Base-by-base conservation (phyloP, 371 early-diverging fungal genomes). In the Conidiobolus incongruus region DNA sequence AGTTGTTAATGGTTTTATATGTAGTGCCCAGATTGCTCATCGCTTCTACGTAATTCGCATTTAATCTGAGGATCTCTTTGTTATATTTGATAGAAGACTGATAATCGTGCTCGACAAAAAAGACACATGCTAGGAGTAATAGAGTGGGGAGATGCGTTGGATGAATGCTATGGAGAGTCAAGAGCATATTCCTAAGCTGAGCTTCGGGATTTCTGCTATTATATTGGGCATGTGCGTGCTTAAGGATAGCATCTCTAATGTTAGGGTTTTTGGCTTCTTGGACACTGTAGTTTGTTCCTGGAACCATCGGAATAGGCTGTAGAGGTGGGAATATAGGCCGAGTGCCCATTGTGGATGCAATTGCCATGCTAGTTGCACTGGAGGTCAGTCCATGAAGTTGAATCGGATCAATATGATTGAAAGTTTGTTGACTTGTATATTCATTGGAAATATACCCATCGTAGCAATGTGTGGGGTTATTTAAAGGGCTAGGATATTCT, bases 1-100 rank as follows among this genome's bases (percentile, higher is more conserved):
- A 61, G 19, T 70, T 60, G 23, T 78, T 82, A 63, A 84, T 69
- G 42, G 74, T 81, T 32, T 80, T 64, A 46, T 83, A 58, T 1
- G 90, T 89, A 4, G 86, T 86, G 4, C 87, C 90, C 43, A 89
- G 77, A 53, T 89, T 86, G 41, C 80, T 81, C 75, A 81, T 85
- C 4, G 87, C 87, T 53, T 89, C 90, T 11, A 86, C 85, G 51
- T 86, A 86, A 46, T 71, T 63, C 11, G 79, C 69, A 50, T 89
- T 85, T 24, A 80, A 59, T 44, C 67, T 63, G 8, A 89, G 63
- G 43, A 89, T 89, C 5, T 66, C 56, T 22, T 77, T 67, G 58
- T 89, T 87, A 62, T 78, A 85, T 20, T 62, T 58, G 19, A 86
- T 60, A 4, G 84, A 83, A 16, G 72, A 60, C 26, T 67, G 61